Evolutionary conservation across 768 basidiomycete species (phyloP), one percentile per base, ranked within the genome.

Genomic region (Pseudohyphozyma bogoriensis): DNA sequence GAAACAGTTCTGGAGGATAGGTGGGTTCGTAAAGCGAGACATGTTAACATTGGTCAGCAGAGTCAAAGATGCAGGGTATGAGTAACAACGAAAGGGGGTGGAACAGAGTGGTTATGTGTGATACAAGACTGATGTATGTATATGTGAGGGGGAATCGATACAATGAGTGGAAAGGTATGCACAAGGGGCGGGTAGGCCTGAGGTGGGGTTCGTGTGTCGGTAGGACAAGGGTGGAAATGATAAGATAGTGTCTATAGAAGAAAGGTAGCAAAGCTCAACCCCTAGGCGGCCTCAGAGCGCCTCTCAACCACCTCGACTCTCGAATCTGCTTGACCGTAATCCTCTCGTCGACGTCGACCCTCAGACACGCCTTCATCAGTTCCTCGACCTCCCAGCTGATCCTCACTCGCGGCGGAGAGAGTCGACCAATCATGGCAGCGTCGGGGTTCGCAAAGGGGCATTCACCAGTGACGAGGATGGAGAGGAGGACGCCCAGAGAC

Each of bases 401-500:
- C 13, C 55, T 49, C 15, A 62, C 49, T 37, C 56, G 56, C 28
- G 60, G 59, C 15, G 55, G 26, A 22, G 58, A 59, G 18, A 64
- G n/a, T 11, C 39, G 31, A 12, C 66, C 66, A 0, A 22, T 35
- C 39, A 59, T 62, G 24, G 66, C 66, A 2, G 66, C 66, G 0
- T 56, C 59, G 32, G 62, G 57, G 56, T 68, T 59, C 24, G 59
- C 33, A 62, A 77, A 78, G 18, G 76, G 76, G 16, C 71, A 71
- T 46, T 74, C 73, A 24, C 77, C 76, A 4, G 74, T 75, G 60
- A 76, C 61, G 52, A 78, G 72, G 59, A 77, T 74, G 29, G 69
- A 69, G 40, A 77, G 72, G 51, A 78, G 73, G 66, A 77, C 72
- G 51, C 77, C 77, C 35, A 78, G 69, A 0, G 75, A 72, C 76